These are phyloP conservation scores for Porcisia deanei DNA, from an alignment of 208 protist genomes.

Conservation along the genomic window DNA sequence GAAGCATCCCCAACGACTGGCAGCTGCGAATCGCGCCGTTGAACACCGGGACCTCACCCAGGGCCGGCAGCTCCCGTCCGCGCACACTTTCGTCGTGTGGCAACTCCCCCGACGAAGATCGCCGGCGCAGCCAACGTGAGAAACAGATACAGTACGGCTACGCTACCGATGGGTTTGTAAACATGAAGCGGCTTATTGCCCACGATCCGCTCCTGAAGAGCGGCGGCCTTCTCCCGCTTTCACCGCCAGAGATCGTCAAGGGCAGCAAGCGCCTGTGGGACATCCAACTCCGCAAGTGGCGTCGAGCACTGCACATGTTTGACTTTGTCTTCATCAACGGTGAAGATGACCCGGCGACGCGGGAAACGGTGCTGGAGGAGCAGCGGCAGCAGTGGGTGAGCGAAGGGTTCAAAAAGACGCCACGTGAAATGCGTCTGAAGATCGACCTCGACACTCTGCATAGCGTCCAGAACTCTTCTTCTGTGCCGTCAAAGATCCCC, in stretches of 20 bases:
- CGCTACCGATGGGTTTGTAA: slow-evolving; percentile 76
- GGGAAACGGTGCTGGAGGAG: slow-evolving; percentile 47
- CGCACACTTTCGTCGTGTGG: slow-evolving; percentile 16
- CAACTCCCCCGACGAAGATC: slow-evolving; percentile 70
- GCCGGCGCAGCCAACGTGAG: slow-evolving; percentile 66
- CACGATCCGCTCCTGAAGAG: slow-evolving; percentile 75
- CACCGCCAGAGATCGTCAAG: slow-evolving; percentile 50
- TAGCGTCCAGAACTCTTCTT: slow-evolving; percentile 30
- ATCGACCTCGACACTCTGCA: slow-evolving; percentile 48
- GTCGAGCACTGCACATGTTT: slow-evolving; percentile 88
- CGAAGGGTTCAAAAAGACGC: slow-evolving; percentile 33
- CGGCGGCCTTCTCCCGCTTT: slow-evolving; percentile 75
- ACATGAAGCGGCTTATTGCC: slow-evolving; percentile 80
- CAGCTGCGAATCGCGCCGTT: background rate
- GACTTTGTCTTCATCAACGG: slow-evolving; percentile 87
- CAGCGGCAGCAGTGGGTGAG: slow-evolving; percentile 84
- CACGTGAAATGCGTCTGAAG: slow-evolving; percentile 42
- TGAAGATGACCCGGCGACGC: slow-evolving; percentile 49
- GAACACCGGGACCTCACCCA: background rate
- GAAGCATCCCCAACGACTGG: background rate
- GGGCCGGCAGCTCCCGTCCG: background rate
- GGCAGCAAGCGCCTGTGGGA: slow-evolving; percentile 87
- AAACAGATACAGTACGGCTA: slow-evolving; percentile 83
- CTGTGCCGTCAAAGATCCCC: slow-evolving; percentile 64
- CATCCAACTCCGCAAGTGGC: slow-evolving; percentile 84